Conservation (phyloP, 2,329 filamentous ascomycete species). For the Penicillium sp. region DNA sequence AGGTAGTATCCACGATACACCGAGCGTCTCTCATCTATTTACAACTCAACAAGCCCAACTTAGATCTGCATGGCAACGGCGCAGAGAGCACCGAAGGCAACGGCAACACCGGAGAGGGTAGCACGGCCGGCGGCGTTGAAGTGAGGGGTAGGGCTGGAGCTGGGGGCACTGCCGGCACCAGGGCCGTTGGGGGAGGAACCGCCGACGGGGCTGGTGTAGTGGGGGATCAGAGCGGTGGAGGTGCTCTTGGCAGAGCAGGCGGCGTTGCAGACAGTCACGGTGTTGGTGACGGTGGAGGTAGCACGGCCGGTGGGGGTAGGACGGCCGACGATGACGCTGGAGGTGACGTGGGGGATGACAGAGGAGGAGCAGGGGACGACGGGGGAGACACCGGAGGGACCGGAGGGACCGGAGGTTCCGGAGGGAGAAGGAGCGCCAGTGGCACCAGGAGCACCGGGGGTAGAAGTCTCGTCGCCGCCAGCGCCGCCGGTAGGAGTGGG, state of each 20-base stretch:
- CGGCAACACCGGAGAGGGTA: constrained; percentile 23
- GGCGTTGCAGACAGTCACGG: constrained; percentile 5
- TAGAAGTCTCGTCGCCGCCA: too few relatives aligned
- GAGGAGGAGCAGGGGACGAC: not conserved
- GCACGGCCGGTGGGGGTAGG: not conserved
- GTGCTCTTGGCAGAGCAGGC: constrained; percentile 1
- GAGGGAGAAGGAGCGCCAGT: not conserved
- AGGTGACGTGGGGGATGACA: not conserved
- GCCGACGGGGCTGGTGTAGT: constrained; percentile 9
- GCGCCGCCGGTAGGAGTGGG: not conserved
- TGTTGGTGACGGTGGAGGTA: constrained; percentile 6
- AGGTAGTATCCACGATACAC: too few relatives aligned
- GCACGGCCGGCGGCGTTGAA: constrained; percentile 28
- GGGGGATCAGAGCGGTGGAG: constrained; percentile 3
- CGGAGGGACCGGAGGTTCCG: not conserved
- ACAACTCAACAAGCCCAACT: not conserved
- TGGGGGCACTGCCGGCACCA: not conserved
- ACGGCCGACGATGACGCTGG: constrained; percentile 1
- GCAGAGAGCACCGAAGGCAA: constrained; percentile 23
- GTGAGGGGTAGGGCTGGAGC: constrained; percentile 7
- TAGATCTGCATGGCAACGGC: constrained; percentile 26
- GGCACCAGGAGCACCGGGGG: not conserved
- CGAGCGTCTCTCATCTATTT: not conserved
- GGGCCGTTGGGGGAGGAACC: constrained; percentile 9
- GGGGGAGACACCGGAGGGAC: not conserved